Evolutionary conservation across 73 alveolate genomes (phyloP).

Genomic region (Stentor roeselii): DNA sequence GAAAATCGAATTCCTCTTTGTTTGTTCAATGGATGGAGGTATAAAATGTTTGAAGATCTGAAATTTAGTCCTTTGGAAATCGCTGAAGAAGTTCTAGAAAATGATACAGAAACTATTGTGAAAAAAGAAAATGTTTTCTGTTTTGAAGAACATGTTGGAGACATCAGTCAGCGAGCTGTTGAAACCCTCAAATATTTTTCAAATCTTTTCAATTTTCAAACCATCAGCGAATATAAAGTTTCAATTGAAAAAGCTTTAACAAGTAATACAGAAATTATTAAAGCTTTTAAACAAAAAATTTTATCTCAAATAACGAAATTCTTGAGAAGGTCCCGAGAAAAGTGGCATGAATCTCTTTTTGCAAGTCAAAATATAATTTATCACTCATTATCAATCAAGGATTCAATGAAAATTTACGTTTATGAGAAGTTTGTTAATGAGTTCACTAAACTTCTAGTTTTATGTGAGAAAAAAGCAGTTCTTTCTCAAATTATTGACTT

Average conservation of each 20-base stretch:
- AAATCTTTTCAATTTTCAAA: background rate
- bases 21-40: constrained; percentile 9
- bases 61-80: background rate
- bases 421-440: background rate
- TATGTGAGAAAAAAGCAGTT: background rate
- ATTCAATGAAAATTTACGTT: background rate
- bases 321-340: too few species aligned
- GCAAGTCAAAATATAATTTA: too few species aligned
- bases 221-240: background rate
- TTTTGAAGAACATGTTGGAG: background rate
- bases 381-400: background rate
- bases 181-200: background rate
- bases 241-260: background rate
- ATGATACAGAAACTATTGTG: background rate
- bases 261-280: background rate
- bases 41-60: constrained; percentile 6
- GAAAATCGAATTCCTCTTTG: background rate
- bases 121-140: background rate
- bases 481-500: too few species aligned
- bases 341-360: too few species aligned
- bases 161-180: background rate
- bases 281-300: background rate
- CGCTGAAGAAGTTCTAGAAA: background rate
- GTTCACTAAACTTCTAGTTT: background rate
- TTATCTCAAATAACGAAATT: too few species aligned